Conservation (phyloP, 2,329 filamentous ascomycete species). For the Coleophoma eucalyptorum region DNA sequence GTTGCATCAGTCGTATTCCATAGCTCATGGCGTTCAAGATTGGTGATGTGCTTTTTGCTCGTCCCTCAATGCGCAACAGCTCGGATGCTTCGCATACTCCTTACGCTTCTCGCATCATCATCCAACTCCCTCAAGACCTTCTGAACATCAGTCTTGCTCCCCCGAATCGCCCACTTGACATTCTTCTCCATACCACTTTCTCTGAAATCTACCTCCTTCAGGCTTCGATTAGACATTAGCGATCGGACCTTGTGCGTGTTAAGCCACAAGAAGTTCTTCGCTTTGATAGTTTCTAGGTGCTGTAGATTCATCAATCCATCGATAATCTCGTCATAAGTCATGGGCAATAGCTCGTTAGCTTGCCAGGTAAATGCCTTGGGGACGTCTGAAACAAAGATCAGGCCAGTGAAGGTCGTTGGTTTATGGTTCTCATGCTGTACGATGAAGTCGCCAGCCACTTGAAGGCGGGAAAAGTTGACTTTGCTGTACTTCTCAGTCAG, state of each 20-base stretch:
- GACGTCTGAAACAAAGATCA: constrained; percentile 8
- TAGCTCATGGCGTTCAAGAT: neutral
- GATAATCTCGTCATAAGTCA: constrained; percentile 13
- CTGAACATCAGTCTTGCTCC: constrained; percentile 8
- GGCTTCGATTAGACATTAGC: constrained; percentile 3
- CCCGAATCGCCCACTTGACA: constrained; percentile 14
- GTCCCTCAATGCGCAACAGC: neutral
- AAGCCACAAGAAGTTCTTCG: constrained; percentile 10
- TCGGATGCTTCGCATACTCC: neutral
- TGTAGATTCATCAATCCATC: constrained; percentile 5
- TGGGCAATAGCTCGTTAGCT: constrained; percentile 1
- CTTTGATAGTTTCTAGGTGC: constrained; percentile 10
- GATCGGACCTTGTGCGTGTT: constrained; percentile 2
- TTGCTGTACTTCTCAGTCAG: constrained; percentile 6
- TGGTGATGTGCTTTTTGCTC: neutral
- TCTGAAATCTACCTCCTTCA: constrained; percentile 14
- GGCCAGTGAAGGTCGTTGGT: constrained; percentile 2
- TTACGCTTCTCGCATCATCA: neutral
- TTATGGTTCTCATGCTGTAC: constrained; percentile 3
- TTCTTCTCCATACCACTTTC: constrained; percentile 12
- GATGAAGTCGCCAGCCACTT: constrained; percentile 13
- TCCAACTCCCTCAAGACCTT: constrained; percentile 7
- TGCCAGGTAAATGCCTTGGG: constrained; percentile 12
- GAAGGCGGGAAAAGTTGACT: constrained; percentile 14
- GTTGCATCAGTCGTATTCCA: neutral